Percentiles rank a stretch among this genome's conserved stretches.
Conservation (phyloP, 2,329 filamentous ascomycete genomes). For the Orbilia ellipsospora region DNA sequence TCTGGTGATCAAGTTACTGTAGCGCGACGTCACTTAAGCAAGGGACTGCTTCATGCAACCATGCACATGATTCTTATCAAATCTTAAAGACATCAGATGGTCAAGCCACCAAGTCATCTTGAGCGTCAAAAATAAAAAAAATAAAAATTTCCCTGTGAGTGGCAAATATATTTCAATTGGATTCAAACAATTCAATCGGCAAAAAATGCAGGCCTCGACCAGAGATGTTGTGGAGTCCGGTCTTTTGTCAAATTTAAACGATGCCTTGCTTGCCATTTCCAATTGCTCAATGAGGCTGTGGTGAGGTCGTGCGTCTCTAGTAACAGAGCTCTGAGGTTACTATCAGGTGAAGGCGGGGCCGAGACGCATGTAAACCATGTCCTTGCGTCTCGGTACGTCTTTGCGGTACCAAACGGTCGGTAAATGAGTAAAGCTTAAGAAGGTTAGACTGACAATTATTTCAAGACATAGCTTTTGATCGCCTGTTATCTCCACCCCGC, state of each 20-base stretch:
- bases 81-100: slow-evolving; percentile 32
- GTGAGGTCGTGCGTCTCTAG: no score
- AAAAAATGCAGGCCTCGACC: no score
- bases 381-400: slow-evolving; percentile 19
- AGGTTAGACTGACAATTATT: slow-evolving; percentile 11
- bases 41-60: slow-evolving; percentile 41
- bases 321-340: background rate
- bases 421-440: slow-evolving; percentile 25
- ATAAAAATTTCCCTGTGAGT: background rate
- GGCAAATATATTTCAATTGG: background rate
- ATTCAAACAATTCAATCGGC: no score
- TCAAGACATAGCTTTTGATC: slow-evolving; percentile 6
- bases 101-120: slow-evolving; percentile 16
- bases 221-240: background rate
- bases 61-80: slow-evolving; percentile 34
- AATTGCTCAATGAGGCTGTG: no score
- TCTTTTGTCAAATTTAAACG: no score
- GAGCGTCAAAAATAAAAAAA: background rate
- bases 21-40: background rate
- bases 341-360: background rate
- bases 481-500: background rate
- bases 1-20: no score
- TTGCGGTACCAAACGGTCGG: slow-evolving; percentile 31
- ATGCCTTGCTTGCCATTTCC: no score
- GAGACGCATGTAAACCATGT: background rate